Percentiles rank a stretch among this genome's conserved stretches.
These are phyloP conservation scores for Cyclotella baltica DNA, from an alignment of 108 stramenopile genomes.

Conservation along the genomic window DNA sequence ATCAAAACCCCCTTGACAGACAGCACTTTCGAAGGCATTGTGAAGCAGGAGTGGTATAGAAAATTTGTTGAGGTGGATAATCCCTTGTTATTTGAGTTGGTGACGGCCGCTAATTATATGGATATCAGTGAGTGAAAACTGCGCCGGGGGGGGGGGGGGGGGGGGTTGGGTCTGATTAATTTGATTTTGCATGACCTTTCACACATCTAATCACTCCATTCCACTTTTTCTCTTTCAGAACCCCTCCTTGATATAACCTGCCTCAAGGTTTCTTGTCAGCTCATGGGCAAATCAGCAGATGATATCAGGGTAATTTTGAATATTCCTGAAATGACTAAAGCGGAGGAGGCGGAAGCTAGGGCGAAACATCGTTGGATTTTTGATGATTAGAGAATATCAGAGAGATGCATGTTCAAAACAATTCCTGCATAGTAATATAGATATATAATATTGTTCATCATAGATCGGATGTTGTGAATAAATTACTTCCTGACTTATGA, in stretches of 20 bases:
- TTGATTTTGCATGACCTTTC: neutral
- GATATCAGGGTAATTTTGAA: constrained; percentile 81
- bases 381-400: constrained; percentile 66
- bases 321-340: constrained; percentile 77
- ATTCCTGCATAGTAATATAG: too few relatives aligned
- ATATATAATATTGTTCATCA: too few relatives aligned
- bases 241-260: constrained; percentile 82
- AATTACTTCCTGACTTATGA: too few relatives aligned
- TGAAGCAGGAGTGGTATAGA: constrained; percentile 80
- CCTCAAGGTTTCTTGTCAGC: constrained; percentile 71
- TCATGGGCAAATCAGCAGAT: constrained; percentile 78
- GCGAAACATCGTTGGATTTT: constrained; percentile 86
- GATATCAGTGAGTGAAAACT: constrained; percentile 56
- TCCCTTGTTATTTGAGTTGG: constrained; percentile 77
- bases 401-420: too few relatives aligned
- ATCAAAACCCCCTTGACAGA: constrained; percentile 77
- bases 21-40: constrained; percentile 72
- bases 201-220: neutral
- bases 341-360: constrained; percentile 75
- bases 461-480: too few relatives aligned
- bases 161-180: neutral
- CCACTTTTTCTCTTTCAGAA: constrained; percentile 39
- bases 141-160: neutral
- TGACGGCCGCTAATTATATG: constrained; percentile 87
- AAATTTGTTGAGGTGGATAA: constrained; percentile 71